A percentile compares a stretch with the other conserved stretches of the same genome.
Conservation (phyloP, 2,329 filamentous ascomycete genomes). For the Aspergillus fumigatus region DNA sequence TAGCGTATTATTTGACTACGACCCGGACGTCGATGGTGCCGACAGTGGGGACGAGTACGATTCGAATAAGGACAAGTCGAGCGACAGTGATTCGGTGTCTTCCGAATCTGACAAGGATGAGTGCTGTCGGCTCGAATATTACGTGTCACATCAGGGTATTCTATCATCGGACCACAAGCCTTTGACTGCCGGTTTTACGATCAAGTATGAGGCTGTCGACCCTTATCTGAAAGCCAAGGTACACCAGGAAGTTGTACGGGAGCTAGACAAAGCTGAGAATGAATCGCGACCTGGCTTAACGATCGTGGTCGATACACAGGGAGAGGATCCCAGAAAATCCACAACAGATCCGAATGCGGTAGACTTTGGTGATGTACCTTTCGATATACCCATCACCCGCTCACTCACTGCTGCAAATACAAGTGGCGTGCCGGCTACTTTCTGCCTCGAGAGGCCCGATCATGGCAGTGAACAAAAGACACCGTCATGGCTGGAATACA, state of each 20-base stretch:
- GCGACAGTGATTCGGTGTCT: constrained; percentile 31
- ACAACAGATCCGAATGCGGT: constrained; percentile 52
- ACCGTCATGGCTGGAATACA: constrained; percentile 67
- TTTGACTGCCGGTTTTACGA: constrained; percentile 71
- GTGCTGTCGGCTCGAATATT: constrained; percentile 58
- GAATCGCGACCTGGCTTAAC: constrained; percentile 79
- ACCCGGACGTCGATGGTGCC: constrained; percentile 72
- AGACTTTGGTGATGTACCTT: constrained; percentile 72
- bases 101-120: constrained; percentile 39
- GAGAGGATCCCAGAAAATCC: constrained; percentile 28
- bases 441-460: constrained; percentile 70
- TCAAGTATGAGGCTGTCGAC: constrained; percentile 83
- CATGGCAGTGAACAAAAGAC: constrained; percentile 39
- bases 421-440: constrained; percentile 71
- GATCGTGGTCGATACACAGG: constrained; percentile 66
- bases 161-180: constrained; percentile 96
- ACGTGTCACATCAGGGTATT: constrained; percentile 83
- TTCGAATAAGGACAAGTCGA: constrained; percentile 49
- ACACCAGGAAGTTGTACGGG: constrained; percentile 79
- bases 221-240: constrained; percentile 78
- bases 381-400: constrained; percentile 60
- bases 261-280: constrained; percentile 87
- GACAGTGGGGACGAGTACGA: constrained; percentile 54
- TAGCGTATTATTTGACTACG: constrained; percentile 82
- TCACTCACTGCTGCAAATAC: constrained; percentile 88